Base-by-base conservation (phyloP, 805 yeast species). In the Cyberlindnera misumaiensis region DNA sequence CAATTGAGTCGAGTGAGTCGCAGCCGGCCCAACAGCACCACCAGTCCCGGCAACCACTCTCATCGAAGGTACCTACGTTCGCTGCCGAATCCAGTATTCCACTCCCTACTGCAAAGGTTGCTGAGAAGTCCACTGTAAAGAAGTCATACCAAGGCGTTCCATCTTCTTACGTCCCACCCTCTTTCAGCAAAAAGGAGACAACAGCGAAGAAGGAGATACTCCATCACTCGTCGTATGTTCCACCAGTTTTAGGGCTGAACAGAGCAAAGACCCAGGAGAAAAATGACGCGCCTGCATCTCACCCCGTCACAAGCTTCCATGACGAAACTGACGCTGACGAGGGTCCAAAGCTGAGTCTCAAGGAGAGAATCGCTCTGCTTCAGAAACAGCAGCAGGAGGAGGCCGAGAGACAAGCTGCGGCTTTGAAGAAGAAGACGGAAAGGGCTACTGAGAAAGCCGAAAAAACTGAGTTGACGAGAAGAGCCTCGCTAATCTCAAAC, bases 301-400 rank as follows among this genome's bases (percentile, higher is more conserved):
- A 47, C n/a, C 43, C 46, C 5, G 46, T 56, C 28, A 43, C 38
- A 32, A 30, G 41, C 16, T 44, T 43, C 20, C 45, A 51, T 2
- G 53, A 54, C 8, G 59, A 53, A 15, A 62, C 52, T 5, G 64
- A 68, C 40, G 75, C 73, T 41, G 75, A 68, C 22, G 81, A 71
- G 25, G 75, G 71, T 26, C 96, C 96, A 8, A 79, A 83, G 48
- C 62, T 88, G 65, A 81, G 94, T 41, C 66, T 90, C 51, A 83
- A 83, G 55, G 97, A 93, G 50, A 73, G 97, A 47, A 87, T 90
- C 55, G 86, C 87, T 5, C 52, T 85, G 52, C 67, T 90, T 36
- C 95, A 89, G 57, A 75, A 85, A 53, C 78, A 80, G 42, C 96
- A 86, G 55, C 75, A 74, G 42, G 83, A 83, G 53, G 94, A 86